A percentile compares a stretch with the other conserved stretches of the same genome.
Conservation (phyloP, 2,329 filamentous ascomycete species). For the Chalaropsis ovoidea region DNA sequence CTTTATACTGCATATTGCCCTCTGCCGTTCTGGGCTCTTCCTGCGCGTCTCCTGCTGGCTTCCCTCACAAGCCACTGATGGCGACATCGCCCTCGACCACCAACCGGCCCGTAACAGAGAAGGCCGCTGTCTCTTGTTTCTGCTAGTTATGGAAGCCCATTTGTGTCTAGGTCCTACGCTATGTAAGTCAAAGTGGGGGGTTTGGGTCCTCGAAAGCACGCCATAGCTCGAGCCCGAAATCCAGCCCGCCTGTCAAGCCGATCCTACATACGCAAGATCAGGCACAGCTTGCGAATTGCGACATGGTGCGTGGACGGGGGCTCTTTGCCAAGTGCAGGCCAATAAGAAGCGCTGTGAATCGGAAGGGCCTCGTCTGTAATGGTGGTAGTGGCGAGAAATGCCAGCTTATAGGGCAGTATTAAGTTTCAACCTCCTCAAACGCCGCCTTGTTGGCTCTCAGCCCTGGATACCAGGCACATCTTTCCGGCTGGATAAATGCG, state of each 20-base stretch:
- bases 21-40: neutral
- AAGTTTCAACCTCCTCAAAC: neutral
- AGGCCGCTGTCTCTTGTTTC: neutral
- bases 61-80: neutral
- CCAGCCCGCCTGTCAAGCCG: constrained; percentile 9
- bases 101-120: constrained; percentile 5
- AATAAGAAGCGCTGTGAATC: neutral
- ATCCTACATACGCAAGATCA: constrained; percentile 5
- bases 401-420: neutral
- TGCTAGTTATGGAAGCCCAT: neutral
- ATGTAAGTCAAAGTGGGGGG: constrained; percentile 25
- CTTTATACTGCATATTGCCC: neutral
- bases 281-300: neutral
- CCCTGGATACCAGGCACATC: neutral
- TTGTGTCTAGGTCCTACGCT: constrained; percentile 1
- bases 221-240: constrained; percentile 18
- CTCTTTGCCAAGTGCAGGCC: neutral
- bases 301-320: neutral
- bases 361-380: neutral
- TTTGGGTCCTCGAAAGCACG: constrained; percentile 19
- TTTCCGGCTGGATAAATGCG: neutral
- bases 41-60: neutral
- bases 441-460: neutral
- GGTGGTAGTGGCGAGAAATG: neutral
- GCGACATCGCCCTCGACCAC: constrained; percentile 14